Conservation (phyloP, 768 basidiomycete genomes). For the Daedalea quercina region DNA sequence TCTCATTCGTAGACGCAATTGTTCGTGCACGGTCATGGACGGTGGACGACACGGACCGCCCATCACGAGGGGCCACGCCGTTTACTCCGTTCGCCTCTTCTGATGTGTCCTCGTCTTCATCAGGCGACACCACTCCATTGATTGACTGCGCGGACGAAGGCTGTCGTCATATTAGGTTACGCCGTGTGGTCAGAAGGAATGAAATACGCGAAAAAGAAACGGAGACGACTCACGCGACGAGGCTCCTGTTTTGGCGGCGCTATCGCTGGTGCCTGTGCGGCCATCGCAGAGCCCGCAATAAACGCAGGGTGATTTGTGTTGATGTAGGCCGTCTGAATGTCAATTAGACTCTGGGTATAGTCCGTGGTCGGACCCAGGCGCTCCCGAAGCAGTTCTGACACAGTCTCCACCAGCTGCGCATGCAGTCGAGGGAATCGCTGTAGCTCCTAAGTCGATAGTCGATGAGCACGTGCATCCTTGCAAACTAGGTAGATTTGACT, state of each 20-base stretch:
- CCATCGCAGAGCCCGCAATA: constrained; percentile 67
- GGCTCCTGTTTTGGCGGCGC: constrained; percentile 38
- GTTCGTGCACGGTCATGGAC: constrained; percentile 68
- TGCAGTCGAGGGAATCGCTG: constrained; percentile 93
- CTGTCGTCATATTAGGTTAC: constrained; percentile 30
- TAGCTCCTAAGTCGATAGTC: constrained; percentile 60
- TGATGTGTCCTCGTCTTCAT: constrained; percentile 58
- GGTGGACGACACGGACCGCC: constrained; percentile 72
- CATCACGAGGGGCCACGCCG: constrained; percentile 45
- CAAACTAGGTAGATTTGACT: constrained; percentile 19
- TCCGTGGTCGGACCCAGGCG: constrained; percentile 93
- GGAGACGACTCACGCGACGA: constrained; percentile 44
- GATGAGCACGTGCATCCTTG: not conserved
- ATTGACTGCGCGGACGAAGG: constrained; percentile 58
- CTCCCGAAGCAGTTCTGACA: constrained; percentile 94
- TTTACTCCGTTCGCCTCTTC: constrained; percentile 51
- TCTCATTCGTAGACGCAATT: constrained; percentile 26
- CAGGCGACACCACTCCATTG: constrained; percentile 48
- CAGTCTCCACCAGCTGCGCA: constrained; percentile 89
- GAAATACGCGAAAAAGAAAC: not conserved
- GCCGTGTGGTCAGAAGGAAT: constrained; percentile 12
- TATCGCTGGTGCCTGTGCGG: constrained; percentile 41
- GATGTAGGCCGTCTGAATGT: constrained; percentile 98
- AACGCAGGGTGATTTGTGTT: constrained; percentile 99
- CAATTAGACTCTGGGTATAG: constrained; percentile 93